Evolutionary conservation across 1,139 yeast species (phyloP).

Genomic region (Hyphopichia pseudoburtonii): DNA sequence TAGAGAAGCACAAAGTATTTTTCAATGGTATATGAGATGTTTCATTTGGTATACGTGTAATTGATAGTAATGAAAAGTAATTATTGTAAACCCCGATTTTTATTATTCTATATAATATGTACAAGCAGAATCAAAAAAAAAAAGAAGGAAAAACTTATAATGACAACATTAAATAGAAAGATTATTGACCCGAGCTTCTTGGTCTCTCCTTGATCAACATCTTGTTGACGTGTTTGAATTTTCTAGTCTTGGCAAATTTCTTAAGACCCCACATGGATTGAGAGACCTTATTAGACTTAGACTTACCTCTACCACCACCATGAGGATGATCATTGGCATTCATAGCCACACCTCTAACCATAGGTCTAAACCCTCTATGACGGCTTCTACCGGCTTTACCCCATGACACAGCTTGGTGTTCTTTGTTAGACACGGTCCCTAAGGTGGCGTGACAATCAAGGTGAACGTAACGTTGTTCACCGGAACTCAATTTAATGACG

Average conservation of each 20-base stretch:
- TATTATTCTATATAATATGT: no score
- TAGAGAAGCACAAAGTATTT: no score
- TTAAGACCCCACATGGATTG: slow-evolving; percentile 98
- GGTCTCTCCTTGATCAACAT: slow-evolving; percentile 86
- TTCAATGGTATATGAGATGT: not conserved
- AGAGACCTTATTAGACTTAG: slow-evolving; percentile 91
- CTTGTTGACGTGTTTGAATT: slow-evolving; percentile 80
- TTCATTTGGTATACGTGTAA: slow-evolving; percentile 5
- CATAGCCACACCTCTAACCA: slow-evolving; percentile 98
- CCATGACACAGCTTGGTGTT: slow-evolving; percentile 83
- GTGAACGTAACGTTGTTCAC: slow-evolving; percentile 90
- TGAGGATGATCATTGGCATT: slow-evolving; percentile 97
- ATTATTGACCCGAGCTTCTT: slow-evolving; percentile 29
- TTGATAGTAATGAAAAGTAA: no score
- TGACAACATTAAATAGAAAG: not conserved
- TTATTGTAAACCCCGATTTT: no score
- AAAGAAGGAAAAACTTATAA: no score
- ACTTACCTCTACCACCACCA: slow-evolving; percentile 99
- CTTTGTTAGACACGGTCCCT: slow-evolving; percentile 93
- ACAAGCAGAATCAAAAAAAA: slow-evolving; percentile 3
- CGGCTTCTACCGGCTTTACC: slow-evolving; percentile 98
- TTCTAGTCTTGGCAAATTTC: slow-evolving; percentile 92
- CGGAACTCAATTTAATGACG: slow-evolving; percentile 78
- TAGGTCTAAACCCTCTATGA: slow-evolving; percentile 90
- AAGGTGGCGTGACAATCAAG: slow-evolving; percentile 89